A percentile compares a stretch with the other conserved stretches of the same genome.
Evolutionary conservation across 1,284 basidiomycete species (phyloP).

Genomic region (Papiliotrema terrestris): DNA sequence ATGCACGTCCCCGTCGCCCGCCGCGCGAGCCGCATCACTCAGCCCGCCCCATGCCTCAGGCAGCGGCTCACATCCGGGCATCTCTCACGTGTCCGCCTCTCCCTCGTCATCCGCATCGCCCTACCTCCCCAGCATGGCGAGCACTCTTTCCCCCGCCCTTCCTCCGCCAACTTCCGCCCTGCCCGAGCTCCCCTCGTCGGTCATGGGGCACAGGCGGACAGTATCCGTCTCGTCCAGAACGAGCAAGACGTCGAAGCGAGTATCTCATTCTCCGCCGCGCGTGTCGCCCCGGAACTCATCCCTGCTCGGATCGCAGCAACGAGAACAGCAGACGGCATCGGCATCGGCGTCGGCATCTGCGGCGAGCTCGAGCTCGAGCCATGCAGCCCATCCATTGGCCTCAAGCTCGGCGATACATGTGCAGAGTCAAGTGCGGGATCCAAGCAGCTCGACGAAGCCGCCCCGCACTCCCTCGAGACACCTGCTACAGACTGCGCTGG

Average conservation of each 20-base stretch:
- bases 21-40: no score
- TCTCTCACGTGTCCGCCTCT: neutral
- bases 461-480: conserved; percentile 43
- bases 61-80: neutral
- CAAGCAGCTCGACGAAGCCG: conserved; percentile 1
- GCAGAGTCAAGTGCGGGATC: no score
- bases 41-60: no score
- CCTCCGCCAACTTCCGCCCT: conserved; percentile 3
- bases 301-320: no score
- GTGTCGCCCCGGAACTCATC: neutral
- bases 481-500: conserved; percentile 46
- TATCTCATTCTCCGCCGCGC: neutral
- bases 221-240: neutral
- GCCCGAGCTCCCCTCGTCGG: conserved; percentile 3
- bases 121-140: neutral
- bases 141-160: neutral
- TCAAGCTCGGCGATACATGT: no score
- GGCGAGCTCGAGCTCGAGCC: no score
- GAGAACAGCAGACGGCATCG: no score
- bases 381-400: no score
- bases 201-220: neutral
- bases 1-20: no score
- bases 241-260: neutral
- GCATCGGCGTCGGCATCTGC: no score
- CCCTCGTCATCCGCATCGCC: neutral